Percentiles rank a stretch among this genome's conserved stretches.
These are phyloP conservation scores for Nepenthes mirabilis DNA, from an alignment of 148 eudicot species.

Conservation along the genomic window DNA sequence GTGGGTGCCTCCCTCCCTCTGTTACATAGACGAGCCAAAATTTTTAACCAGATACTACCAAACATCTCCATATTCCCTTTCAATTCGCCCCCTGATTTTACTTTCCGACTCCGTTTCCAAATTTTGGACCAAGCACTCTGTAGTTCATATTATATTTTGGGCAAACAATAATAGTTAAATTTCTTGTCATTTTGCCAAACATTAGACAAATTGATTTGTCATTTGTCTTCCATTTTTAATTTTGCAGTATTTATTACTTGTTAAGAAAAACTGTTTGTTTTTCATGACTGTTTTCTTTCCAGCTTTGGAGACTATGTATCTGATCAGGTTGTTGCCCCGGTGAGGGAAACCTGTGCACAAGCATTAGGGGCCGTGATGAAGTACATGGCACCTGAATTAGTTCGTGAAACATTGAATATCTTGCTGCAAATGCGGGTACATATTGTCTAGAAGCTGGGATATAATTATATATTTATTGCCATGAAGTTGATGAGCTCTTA, in stretches of 20 bases:
- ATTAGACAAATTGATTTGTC: no score
- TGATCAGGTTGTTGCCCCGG: conserved; percentile 99
- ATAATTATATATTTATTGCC: neutral
- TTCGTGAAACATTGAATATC: conserved; percentile 72
- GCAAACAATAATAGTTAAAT: no score
- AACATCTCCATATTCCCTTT: no score
- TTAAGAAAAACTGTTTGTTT: neutral
- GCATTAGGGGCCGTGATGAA: conserved; percentile 94
- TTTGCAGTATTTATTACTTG: neutral
- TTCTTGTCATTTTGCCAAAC: no score
- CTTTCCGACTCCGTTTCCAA: no score
- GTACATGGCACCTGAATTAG: conserved; percentile 75
- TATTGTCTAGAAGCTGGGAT: neutral
- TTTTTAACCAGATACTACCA: no score
- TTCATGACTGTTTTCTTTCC: neutral
- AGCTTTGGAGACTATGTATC: conserved; percentile 92
- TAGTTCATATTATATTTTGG: no score
- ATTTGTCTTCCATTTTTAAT: neutral
- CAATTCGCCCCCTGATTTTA: no score
- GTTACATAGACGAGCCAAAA: no score
- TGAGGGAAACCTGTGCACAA: conserved; percentile 98
- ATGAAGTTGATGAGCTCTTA: neutral
- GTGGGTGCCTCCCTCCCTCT: no score
- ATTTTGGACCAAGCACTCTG: no score
- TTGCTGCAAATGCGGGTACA: conserved; percentile 65